Percentiles rank a stretch among this genome's conserved stretches.
Evolutionary conservation across 2,329 filamentous ascomycete species (phyloP).

Genomic region (Ascochyta rabiei): DNA sequence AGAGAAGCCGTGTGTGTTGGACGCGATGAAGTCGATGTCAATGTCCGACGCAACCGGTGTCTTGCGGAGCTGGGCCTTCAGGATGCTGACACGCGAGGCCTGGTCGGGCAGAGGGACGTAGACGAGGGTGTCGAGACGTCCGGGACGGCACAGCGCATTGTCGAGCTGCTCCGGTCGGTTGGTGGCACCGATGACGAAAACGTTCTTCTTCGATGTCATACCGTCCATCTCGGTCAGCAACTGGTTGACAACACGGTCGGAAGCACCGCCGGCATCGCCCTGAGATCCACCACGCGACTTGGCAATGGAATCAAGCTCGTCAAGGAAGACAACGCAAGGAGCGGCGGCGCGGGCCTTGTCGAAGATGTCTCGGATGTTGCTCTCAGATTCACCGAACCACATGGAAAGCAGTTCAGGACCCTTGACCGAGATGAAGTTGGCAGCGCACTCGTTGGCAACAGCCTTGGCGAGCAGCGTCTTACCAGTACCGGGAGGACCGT

Average conservation of each 20-base stretch:
- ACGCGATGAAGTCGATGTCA: slow-evolving; percentile 88
- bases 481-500: slow-evolving; percentile 98
- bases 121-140: slow-evolving; percentile 97
- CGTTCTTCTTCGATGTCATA: slow-evolving; percentile 99
- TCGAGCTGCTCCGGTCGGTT: slow-evolving; percentile 99
- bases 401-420: slow-evolving; percentile 97
- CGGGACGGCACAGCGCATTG: slow-evolving; percentile 95
- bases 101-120: slow-evolving; percentile 97
- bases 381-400: slow-evolving; percentile 99
- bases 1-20: slow-evolving; percentile 98
- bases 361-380: slow-evolving; percentile 99
- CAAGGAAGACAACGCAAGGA: slow-evolving; percentile 97
- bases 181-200: slow-evolving; percentile 98
- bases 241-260: slow-evolving; percentile 99
- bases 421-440: slow-evolving; percentile 99
- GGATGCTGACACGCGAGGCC: slow-evolving; percentile 83
- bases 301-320: slow-evolving; percentile 98
- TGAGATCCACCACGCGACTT: slow-evolving; percentile 98
- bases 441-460: slow-evolving; percentile 97
- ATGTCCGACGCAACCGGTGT: slow-evolving; percentile 89
- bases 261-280: slow-evolving; percentile 96
- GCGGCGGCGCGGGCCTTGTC: slow-evolving; percentile 98
- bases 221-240: slow-evolving; percentile 99
- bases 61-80: slow-evolving; percentile 97
- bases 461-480: slow-evolving; percentile 99